These are phyloP conservation scores for Tuber aestivum DNA, from an alignment of 495 filamentous ascomycete species.

Conservation along the genomic window DNA sequence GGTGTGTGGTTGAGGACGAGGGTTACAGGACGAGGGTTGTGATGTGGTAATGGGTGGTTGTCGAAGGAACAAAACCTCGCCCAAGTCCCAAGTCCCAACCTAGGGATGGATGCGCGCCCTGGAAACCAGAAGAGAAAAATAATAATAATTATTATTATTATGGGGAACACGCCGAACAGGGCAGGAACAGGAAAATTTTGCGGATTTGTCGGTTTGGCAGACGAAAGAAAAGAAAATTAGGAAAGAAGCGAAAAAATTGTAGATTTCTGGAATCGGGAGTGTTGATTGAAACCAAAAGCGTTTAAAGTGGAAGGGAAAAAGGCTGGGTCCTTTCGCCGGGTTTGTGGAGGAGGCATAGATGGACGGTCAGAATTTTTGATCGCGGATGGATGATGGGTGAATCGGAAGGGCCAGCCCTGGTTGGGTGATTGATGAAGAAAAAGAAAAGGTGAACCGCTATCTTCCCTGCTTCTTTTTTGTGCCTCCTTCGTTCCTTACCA, in stretches of 20 bases:
- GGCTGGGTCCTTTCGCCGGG: conserved; percentile 40
- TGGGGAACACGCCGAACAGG: background rate
- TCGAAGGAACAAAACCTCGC: conserved; percentile 30
- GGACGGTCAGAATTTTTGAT: conserved; percentile 9
- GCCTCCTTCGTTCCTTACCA: background rate
- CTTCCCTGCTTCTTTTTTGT: background rate
- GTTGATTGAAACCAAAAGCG: conserved; percentile 13
- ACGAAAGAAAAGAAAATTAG: background rate
- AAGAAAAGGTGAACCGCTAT: conserved; percentile 1
- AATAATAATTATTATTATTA: no score
- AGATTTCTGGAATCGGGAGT: background rate
- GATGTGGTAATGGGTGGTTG: conserved; percentile 38
- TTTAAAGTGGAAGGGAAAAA: conserved; percentile 35
- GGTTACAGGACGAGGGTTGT: conserved; percentile 29
- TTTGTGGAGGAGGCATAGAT: conserved; percentile 42
- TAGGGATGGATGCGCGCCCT: background rate
- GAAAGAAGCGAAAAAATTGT: background rate
- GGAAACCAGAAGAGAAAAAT: background rate
- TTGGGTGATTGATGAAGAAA: background rate
- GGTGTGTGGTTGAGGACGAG: conserved; percentile 24
- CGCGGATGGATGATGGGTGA: background rate
- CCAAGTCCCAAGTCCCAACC: conserved; percentile 1
- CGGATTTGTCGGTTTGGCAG: background rate
- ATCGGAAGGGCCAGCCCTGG: background rate
- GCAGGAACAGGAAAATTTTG: background rate